Percentiles rank a stretch among this genome's conserved stretches.
Evolutionary conservation across 2,329 filamentous ascomycete species (phyloP).

Genomic region (Didymella lethalis): DNA sequence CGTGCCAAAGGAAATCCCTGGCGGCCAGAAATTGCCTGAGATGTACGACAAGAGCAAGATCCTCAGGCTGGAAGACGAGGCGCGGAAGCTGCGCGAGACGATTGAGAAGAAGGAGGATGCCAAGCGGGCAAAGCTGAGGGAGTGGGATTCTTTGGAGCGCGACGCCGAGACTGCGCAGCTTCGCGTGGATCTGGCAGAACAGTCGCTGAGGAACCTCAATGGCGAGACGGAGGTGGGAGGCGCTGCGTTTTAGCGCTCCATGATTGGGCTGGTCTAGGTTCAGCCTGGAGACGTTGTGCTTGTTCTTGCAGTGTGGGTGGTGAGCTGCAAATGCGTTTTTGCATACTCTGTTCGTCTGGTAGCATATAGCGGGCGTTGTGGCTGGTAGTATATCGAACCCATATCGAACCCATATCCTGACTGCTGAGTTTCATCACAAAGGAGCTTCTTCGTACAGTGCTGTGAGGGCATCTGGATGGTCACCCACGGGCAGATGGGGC

Average conservation of each 20-base stretch:
- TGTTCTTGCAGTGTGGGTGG: conserved; percentile 6
- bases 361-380: conserved; percentile 25
- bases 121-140: conserved; percentile 53
- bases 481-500: conserved; percentile 23
- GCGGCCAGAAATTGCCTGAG: conserved; percentile 55
- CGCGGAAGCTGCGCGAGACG: conserved; percentile 53
- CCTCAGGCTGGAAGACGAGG: conserved; percentile 57
- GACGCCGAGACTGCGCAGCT: conserved; percentile 56
- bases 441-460: no score
- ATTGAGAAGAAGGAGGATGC: conserved; percentile 58
- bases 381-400: conserved; percentile 8
- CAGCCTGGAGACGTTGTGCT: not conserved
- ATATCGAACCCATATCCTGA: not conserved
- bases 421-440: no score
- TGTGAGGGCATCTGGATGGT: conserved; percentile 12
- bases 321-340: conserved; percentile 9
- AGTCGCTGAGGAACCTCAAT: conserved; percentile 53
- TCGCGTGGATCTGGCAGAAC: conserved; percentile 57
- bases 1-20: conserved; percentile 55
- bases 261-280: not conserved
- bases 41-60: conserved; percentile 55
- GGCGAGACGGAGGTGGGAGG: conserved; percentile 52
- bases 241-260: conserved; percentile 44
- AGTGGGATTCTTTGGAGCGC: conserved; percentile 56
- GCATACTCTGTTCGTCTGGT: conserved; percentile 23